These are phyloP conservation scores for Herpetomonas samuelpessoai DNA, from an alignment of 208 protist species.

Conservation along the genomic window DNA sequence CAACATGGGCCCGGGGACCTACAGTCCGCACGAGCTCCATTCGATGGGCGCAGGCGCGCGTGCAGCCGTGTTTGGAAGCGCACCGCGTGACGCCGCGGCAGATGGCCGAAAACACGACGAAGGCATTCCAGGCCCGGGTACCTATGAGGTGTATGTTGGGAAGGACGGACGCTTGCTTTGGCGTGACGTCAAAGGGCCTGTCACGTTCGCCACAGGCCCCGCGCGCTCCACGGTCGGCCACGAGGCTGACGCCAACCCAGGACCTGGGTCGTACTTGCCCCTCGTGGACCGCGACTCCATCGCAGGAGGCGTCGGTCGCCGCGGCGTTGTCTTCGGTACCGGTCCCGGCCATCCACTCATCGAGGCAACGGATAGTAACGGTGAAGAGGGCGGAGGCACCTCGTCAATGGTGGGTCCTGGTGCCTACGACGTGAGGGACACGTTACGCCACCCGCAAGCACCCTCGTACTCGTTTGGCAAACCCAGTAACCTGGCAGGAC, in stretches of 20 bases:
- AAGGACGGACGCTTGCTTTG: slow-evolving; percentile 6
- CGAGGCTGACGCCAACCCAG: slow-evolving; percentile 19
- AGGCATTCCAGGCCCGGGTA: slow-evolving; percentile 39
- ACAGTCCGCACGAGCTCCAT: too few relatives aligned
- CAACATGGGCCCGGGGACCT: too few relatives aligned
- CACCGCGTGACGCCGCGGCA: neutral
- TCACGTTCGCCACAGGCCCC: neutral
- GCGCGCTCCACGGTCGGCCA: neutral
- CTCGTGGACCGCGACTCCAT: slow-evolving; percentile 1
- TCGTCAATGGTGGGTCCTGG: slow-evolving; percentile 39
- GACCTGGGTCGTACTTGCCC: slow-evolving; percentile 37
- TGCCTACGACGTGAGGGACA: slow-evolving; percentile 31
- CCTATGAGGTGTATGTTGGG: slow-evolving; percentile 22
- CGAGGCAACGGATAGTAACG: too few relatives aligned
- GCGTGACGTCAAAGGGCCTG: neutral
- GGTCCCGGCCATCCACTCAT: slow-evolving; percentile 10
- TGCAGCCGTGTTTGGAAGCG: neutral
- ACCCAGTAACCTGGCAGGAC: too few relatives aligned
- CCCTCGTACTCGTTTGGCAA: too few relatives aligned
- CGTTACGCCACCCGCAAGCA: too few relatives aligned
- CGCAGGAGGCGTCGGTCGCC: slow-evolving; percentile 1
- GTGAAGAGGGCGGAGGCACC: neutral
- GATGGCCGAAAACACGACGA: neutral
- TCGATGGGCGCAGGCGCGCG: too few relatives aligned
- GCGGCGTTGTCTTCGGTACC: slow-evolving; percentile 15